Percentiles rank a stretch among this genome's conserved stretches.
Evolutionary conservation across 495 filamentous ascomycete species (phyloP).

Genomic region (Xylaria acuta): DNA sequence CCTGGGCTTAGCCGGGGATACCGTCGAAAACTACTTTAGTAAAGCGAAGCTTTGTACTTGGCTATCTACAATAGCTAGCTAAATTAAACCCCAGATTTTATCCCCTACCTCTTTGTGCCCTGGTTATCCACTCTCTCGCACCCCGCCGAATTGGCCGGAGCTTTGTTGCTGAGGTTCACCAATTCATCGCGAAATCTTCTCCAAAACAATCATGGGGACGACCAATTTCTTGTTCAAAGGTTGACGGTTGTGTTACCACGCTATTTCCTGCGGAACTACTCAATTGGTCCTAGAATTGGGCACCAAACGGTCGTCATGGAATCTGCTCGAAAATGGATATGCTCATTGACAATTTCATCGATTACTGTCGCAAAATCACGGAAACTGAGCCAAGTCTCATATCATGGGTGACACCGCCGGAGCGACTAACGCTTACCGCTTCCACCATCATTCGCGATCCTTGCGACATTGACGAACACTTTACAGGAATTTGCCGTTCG

Average conservation of each 20-base stretch:
- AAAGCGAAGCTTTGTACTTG: constrained; percentile 18
- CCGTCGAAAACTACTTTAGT: constrained; percentile 21
- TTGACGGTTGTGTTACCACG: constrained; percentile 8
- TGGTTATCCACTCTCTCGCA: not conserved
- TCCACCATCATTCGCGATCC: constrained; percentile 10
- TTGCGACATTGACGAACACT: constrained; percentile 17
- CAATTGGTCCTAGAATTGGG: constrained; percentile 1
- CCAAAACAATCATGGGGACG: constrained; percentile 37
- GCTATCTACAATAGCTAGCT: too few species aligned
- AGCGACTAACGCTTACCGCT: constrained; percentile 17
- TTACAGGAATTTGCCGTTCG: not conserved
- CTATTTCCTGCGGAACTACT: constrained; percentile 11
- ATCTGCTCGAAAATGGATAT: constrained; percentile 7
- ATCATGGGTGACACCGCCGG: constrained; percentile 1
- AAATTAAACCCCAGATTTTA: constrained; percentile 20
- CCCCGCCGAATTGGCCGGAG: constrained; percentile 12
- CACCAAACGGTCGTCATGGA: constrained; percentile 3
- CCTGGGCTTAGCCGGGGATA: constrained; percentile 21
- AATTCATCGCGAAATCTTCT: constrained; percentile 36
- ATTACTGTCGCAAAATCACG: constrained; percentile 22
- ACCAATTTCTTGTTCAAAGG: not conserved
- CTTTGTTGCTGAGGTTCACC: constrained; percentile 1
- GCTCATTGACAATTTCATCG: constrained; percentile 6
- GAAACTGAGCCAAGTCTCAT: not conserved
- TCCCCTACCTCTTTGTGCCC: not conserved